Evolutionary conservation across 78 protist genomes (phyloP).

Genomic region (Tieghemostelium lacteum): DNA sequence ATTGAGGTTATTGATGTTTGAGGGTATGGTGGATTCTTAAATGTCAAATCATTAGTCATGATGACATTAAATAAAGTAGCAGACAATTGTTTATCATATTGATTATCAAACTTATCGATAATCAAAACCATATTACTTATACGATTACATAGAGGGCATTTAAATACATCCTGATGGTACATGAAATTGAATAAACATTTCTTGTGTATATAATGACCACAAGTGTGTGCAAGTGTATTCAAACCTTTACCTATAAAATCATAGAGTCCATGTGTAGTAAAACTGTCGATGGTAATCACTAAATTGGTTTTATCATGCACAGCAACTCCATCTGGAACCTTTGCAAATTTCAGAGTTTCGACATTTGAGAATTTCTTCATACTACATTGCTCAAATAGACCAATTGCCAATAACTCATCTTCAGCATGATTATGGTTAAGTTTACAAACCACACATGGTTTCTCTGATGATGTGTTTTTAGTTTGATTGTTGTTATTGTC

Average conservation of each 20-base stretch:
- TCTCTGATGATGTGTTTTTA: neutral
- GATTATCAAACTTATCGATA: neutral
- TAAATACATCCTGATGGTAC: neutral
- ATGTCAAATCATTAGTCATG: neutral
- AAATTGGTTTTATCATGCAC: no score
- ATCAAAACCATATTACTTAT: conserved; percentile 12
- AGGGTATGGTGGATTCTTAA: neutral
- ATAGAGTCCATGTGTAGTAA: no score
- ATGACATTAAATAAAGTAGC: neutral
- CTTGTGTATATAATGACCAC: conserved; percentile 52
- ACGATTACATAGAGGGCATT: conserved; percentile 68
- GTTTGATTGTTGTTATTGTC: neutral
- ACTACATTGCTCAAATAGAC: neutral
- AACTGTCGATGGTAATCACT: no score
- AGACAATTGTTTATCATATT: neutral
- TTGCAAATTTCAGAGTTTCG: neutral
- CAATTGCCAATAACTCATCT: conserved; percentile 38
- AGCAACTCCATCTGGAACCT: no score
- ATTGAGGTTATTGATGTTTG: neutral
- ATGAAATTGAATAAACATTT: conserved; percentile 8
- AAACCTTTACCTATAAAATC: neutral
- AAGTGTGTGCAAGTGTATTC: neutral
- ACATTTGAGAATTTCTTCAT: conserved; percentile 7
- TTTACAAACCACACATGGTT: conserved; percentile 48
- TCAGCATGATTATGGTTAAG: neutral